A percentile compares a stretch with the other conserved stretches of the same genome.
Evolutionary conservation across 495 filamentous ascomycete species (phyloP).

Genomic region (Xylaria palmicola): DNA sequence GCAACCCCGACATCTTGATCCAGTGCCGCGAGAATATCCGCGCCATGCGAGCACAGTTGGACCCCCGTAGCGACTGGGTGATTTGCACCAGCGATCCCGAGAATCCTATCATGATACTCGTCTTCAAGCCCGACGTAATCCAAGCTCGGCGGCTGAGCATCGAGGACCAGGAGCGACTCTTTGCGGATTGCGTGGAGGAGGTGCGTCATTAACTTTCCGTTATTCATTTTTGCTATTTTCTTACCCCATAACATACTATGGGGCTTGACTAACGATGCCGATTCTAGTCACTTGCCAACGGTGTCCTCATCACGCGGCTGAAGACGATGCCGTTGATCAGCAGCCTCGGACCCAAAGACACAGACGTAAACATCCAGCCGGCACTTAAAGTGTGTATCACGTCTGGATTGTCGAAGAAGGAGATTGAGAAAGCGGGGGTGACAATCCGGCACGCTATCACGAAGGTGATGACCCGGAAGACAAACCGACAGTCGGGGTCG

Average conservation of each 20-base stretch:
- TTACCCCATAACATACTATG: background rate
- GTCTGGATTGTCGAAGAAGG: slow-evolving; percentile 83
- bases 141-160: slow-evolving; percentile 62
- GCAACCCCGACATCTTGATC: slow-evolving; percentile 71
- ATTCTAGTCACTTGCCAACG: slow-evolving; percentile 68
- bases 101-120: slow-evolving; percentile 82
- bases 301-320: slow-evolving; percentile 81
- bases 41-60: slow-evolving; percentile 79
- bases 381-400: slow-evolving; percentile 90
- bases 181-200: slow-evolving; percentile 94
- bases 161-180: slow-evolving; percentile 77
- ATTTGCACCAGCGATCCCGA: slow-evolving; percentile 74
- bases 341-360: slow-evolving; percentile 56
- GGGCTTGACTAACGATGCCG: background rate
- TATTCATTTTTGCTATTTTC: background rate
- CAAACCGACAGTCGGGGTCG: slow-evolving; percentile 34
- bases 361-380: slow-evolving; percentile 64
- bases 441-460: slow-evolving; percentile 91
- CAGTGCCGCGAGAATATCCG: slow-evolving; percentile 79
- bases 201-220: slow-evolving; percentile 46
- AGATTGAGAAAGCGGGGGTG: slow-evolving; percentile 87
- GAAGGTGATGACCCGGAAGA: slow-evolving; percentile 67
- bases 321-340: slow-evolving; percentile 70
- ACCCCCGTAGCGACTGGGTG: slow-evolving; percentile 93
- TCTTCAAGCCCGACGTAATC: slow-evolving; percentile 82